phyloP scores from a whole-genome alignment of 208 protist genomes.

The Leishmania turanica region DNA sequence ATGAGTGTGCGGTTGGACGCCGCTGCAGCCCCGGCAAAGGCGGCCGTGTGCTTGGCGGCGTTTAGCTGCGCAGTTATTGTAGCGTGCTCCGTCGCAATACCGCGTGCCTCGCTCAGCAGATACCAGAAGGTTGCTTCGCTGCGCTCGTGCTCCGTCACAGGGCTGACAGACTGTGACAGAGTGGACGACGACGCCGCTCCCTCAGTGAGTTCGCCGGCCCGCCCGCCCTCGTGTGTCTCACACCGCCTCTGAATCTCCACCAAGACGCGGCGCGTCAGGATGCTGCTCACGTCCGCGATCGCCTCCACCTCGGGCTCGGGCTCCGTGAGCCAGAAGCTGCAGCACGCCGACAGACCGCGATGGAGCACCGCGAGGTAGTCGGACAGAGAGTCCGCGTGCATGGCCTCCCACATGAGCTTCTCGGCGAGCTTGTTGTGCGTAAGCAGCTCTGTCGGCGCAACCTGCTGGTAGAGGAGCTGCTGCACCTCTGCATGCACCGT shows the following conservation, averaged over 20 bases:
- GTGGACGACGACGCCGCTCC: background rate
- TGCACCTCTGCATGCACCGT: conserved; percentile 54
- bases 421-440: conserved; percentile 73
- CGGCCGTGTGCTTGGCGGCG: conserved; percentile 32
- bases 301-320: conserved; percentile 56
- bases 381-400: conserved; percentile 55
- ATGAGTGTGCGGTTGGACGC: conserved; percentile 45
- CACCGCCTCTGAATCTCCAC: conserved; percentile 13
- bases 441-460: conserved; percentile 44
- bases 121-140: conserved; percentile 73
- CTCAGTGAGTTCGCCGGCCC: background rate
- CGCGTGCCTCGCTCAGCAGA: conserved; percentile 37
- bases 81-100: conserved; percentile 49
- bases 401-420: conserved; percentile 76
- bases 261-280: conserved; percentile 63
- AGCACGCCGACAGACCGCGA: conserved; percentile 54
- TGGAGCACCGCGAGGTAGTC: conserved; percentile 48
- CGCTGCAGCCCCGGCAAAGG: conserved; percentile 11
- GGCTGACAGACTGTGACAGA: background rate
- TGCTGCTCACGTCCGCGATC: conserved; percentile 68
- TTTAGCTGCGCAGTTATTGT: conserved; percentile 45
- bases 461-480: conserved; percentile 55
- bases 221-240: background rate
- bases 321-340: conserved; percentile 56
- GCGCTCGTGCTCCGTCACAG: conserved; percentile 39